Evolutionary conservation across 73 alveolate genomes (phyloP), one percentile per base, ranked within the genome.

Genomic region (Blepharisma stoltei): DNA sequence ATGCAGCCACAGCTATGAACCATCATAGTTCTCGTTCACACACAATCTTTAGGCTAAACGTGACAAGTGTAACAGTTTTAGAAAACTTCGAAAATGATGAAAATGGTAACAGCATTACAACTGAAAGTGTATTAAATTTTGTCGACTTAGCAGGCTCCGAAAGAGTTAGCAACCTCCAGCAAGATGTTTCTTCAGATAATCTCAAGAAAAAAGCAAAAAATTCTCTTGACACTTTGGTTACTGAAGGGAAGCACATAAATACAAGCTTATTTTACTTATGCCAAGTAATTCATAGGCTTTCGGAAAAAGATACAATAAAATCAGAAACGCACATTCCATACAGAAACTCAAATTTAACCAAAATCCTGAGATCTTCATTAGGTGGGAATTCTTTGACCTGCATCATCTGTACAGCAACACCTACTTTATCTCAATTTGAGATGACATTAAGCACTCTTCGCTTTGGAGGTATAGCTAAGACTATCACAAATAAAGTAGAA

Each of bases 91-190:
- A 78, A 23, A 86, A 66, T 52, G 79, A 69, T 69, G 27, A n/a
- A 14, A 53, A 69, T 9, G 67, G 67, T n/a, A 53, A 21, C 11
- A 46, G 65, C 27, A 43, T 81, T 18, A 79, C 88, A 0, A 82
- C 92, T 53, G 92, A 84, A 50, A 83, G 88, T 25, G 70, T 84
- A 48, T 70, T 87, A 45, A 90, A 90, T 71, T 93, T 97, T 87
- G 99, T 97, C 7, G 99, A 97, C 80, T 81, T 97, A 45, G 99
- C 99, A 18, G 99, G 99, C 6, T 88, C 97, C 76, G 99, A 97
- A 77, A 95, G 93, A 70, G 89, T 97, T 47, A 67, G 81, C 6
- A 84, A 38, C 20, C 27, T 44, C 32, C 18, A 60, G 21, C 55
- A n/a, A 11, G 76, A 60, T 37, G n/a, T 69, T 46, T 18, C 11